These are phyloP conservation scores for Cephalotrichum gorgonifer DNA, from an alignment of 2,329 filamentous ascomycete species.

Conservation along the genomic window DNA sequence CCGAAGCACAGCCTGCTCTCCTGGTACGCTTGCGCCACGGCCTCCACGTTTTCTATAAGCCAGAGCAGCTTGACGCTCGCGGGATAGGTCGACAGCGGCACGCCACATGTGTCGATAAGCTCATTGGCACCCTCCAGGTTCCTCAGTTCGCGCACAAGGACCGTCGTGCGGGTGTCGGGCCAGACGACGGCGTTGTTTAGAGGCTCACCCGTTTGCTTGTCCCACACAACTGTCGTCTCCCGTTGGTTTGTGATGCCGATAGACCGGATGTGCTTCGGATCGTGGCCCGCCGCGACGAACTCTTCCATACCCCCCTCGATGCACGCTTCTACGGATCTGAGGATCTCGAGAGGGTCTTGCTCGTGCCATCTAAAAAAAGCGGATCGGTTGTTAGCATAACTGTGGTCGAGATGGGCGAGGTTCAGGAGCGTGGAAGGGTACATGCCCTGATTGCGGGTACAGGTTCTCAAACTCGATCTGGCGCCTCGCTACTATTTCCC, in stretches of 20 bases:
- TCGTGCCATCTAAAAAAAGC: slow-evolving; percentile 64
- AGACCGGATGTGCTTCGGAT: slow-evolving; percentile 57
- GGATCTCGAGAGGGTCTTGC: slow-evolving; percentile 70
- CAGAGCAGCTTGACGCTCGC: slow-evolving; percentile 79
- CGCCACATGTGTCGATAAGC: slow-evolving; percentile 61
- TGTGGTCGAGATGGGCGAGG: background rate
- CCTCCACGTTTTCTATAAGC: slow-evolving; percentile 62
- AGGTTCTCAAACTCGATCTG: slow-evolving; percentile 81
- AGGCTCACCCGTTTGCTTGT: slow-evolving; percentile 67
- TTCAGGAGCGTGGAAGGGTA: slow-evolving; percentile 11
- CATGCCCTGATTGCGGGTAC: slow-evolving; percentile 76
- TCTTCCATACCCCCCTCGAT: slow-evolving; percentile 65
- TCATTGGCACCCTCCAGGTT: slow-evolving; percentile 54
- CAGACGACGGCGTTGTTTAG: slow-evolving; percentile 81
- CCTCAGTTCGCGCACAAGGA: slow-evolving; percentile 68
- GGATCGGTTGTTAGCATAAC: slow-evolving; percentile 2
- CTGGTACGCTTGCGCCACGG: slow-evolving; percentile 65
- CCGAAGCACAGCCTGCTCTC: slow-evolving; percentile 70
- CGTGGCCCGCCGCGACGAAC: slow-evolving; percentile 61
- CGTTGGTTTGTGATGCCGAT: slow-evolving; percentile 86
- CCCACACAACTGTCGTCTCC: slow-evolving; percentile 82
- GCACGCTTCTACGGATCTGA: slow-evolving; percentile 66
- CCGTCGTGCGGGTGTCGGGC: slow-evolving; percentile 72
- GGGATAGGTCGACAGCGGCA: slow-evolving; percentile 81
- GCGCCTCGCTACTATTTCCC: slow-evolving; percentile 69